phyloP scores from a whole-genome alignment of 768 basidiomycete genomes.

The Lentinula sp. region DNA sequence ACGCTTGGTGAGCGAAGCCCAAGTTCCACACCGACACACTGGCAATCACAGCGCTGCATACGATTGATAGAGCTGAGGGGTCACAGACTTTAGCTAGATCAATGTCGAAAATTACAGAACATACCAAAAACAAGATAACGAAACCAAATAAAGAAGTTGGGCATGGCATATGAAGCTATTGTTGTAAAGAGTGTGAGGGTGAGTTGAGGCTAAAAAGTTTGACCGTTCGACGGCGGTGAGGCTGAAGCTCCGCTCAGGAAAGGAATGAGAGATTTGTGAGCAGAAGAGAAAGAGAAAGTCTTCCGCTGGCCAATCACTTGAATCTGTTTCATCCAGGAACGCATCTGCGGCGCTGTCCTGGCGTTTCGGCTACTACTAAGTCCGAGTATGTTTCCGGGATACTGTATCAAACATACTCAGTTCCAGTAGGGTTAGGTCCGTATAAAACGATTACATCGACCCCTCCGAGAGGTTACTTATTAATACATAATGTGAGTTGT shows the following conservation, averaged over 20 bases:
- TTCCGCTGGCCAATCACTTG: background rate
- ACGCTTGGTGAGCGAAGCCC: slow-evolving; percentile 34
- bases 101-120: slow-evolving; percentile 13
- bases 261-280: background rate
- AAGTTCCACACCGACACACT: slow-evolving; percentile 68
- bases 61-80: slow-evolving; percentile 47
- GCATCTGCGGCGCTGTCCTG: background rate
- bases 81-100: background rate
- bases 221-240: slow-evolving; percentile 19
- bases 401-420: too few relatives aligned
- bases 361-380: background rate
- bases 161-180: slow-evolving; percentile 31
- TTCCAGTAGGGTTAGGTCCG: too few relatives aligned
- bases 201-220: slow-evolving; percentile 1
- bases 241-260: slow-evolving; percentile 10
- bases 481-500: background rate
- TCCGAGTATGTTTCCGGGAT: background rate
- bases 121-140: slow-evolving; percentile 61
- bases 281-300: background rate
- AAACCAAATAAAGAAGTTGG: slow-evolving; percentile 36
- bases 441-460: too few relatives aligned
- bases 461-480: too few relatives aligned
- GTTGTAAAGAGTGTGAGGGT: slow-evolving; percentile 24
- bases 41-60: slow-evolving; percentile 60
- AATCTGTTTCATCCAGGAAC: slow-evolving; percentile 3